Base-by-base conservation (phyloP, 176 grass and related monocot genomes). In the Secale cereale region DNA sequence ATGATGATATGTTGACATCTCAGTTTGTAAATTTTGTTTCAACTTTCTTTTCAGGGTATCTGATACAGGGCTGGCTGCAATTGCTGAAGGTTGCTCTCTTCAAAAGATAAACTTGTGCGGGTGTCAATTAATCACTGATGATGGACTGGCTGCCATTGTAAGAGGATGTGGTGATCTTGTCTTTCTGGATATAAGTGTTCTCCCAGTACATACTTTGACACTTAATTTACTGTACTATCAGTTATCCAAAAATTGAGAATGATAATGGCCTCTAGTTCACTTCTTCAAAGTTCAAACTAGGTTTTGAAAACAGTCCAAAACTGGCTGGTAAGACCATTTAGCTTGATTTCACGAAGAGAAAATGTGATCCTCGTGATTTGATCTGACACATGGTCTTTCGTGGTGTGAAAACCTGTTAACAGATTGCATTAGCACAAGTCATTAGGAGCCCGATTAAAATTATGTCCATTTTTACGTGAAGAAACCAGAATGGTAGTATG, bases 141-240 rank as follows among this genome's bases (percentile, higher is more conserved):
- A 82, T 22, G 95, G 95, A 52, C 63, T 98, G 32, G 75, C 66
- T 67, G 85, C 91, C 76, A 83, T 98, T 90, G 92, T 91, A 46
- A 95, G 87, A 90, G 88, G 91, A 54, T 93, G 88, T 80, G 87
- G 85, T 90, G 91, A 95, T 85, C 80, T 98, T 78, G 59, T 98
- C 70, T 86, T 68, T 74, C 85, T 98, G 73, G 91, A 95, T 76
- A 90, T 98, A 79, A 92, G 91, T 77, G 89, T 90, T 59, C 95
- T 95, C 6, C 83, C 65, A 92, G 95, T 98, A 83, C 57, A 56
- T 23, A 59, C 61, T 83, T 86, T 78, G 26, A 45, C 19, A 54
- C 74, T 57, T 13, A 48, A 82, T 71, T 73, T n/a, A 56, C 70
- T 77, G 12, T 50, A 11, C 30, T 22, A 33, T 48, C 60, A 25